phyloP scores from a whole-genome alignment of 768 basidiomycete genomes.

The Podaxis pistillaris region DNA sequence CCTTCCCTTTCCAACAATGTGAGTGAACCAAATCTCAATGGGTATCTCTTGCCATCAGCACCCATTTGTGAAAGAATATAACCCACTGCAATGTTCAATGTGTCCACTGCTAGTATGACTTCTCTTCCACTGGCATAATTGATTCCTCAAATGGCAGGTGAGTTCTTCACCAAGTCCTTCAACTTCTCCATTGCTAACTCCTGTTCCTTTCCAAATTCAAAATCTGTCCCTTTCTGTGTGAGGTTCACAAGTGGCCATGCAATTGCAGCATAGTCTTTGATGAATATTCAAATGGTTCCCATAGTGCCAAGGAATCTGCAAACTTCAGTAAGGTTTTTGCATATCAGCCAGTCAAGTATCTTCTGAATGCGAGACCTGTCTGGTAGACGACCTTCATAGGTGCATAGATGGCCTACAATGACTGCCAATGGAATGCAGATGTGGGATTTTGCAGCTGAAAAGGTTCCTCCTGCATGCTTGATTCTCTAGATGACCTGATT shows the following conservation, averaged over 20 bases:
- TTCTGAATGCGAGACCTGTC: constrained; percentile 22
- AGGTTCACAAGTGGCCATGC: constrained; percentile 23
- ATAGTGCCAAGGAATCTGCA: too few species aligned
- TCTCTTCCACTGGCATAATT: constrained; percentile 14
- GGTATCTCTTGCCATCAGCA: constrained; percentile 10
- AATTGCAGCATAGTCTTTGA: constrained; percentile 22
- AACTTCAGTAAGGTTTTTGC: constrained; percentile 12
- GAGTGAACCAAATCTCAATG: constrained; percentile 19
- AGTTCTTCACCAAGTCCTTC: not conserved
- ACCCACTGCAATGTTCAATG: constrained; percentile 16
- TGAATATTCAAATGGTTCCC: constrained; percentile 24
- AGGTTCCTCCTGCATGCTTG: too few species aligned
- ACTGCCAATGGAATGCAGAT: too few species aligned
- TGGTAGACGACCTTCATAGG: constrained; percentile 25
- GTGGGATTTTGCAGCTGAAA: too few species aligned
- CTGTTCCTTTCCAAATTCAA: constrained; percentile 8
- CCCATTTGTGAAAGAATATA: constrained; percentile 16
- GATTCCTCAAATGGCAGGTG: constrained; percentile 12
- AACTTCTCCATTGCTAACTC: constrained; percentile 1
- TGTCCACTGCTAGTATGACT: constrained; percentile 20
- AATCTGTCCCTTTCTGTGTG: constrained; percentile 15
- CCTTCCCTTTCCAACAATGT: constrained; percentile 20
- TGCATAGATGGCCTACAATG: too few species aligned
- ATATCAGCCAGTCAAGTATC: constrained; percentile 28
- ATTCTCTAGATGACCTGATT: too few species aligned